Conservation (phyloP, 352 stramenopile species). For the Phytophthora hybrid region DNA sequence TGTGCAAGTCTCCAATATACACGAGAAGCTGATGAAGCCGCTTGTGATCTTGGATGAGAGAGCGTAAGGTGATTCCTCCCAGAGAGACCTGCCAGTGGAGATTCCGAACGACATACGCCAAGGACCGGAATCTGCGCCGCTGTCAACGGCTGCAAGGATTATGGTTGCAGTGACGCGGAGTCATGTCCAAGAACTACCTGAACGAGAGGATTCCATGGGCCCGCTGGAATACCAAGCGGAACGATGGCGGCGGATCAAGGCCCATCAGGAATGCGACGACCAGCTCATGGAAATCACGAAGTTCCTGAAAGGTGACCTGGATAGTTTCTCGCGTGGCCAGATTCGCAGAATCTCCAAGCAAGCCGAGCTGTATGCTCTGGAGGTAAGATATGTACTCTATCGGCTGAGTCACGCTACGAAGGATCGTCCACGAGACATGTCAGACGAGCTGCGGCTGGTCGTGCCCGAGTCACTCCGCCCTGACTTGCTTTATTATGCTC, state of each 20-base stretch:
- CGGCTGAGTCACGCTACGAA: neutral
- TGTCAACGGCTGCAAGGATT: neutral
- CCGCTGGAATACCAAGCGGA: constrained; percentile 2
- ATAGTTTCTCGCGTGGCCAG: neutral
- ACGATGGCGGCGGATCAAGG: neutral
- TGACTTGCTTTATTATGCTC: neutral
- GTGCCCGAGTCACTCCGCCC: neutral
- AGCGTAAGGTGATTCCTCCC: neutral
- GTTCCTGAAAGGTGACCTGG: constrained; percentile 6
- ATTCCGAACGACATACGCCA: neutral
- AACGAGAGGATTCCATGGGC: neutral
- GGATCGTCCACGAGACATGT: neutral
- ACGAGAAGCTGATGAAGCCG: constrained; percentile 8
- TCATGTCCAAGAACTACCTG: neutral
- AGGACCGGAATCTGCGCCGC: neutral
- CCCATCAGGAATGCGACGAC: neutral
- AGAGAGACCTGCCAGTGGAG: neutral
- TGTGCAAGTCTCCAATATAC: constrained; percentile 1
- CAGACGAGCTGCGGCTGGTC: neutral
- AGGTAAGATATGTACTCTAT: neutral
- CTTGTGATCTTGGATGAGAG: neutral
- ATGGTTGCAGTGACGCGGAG: neutral
- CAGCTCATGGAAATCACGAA: neutral
- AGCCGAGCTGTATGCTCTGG: neutral
- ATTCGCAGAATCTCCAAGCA: neutral